phyloP scores from a whole-genome alignment of 768 basidiomycete genomes.

The Trametes coccinea region DNA sequence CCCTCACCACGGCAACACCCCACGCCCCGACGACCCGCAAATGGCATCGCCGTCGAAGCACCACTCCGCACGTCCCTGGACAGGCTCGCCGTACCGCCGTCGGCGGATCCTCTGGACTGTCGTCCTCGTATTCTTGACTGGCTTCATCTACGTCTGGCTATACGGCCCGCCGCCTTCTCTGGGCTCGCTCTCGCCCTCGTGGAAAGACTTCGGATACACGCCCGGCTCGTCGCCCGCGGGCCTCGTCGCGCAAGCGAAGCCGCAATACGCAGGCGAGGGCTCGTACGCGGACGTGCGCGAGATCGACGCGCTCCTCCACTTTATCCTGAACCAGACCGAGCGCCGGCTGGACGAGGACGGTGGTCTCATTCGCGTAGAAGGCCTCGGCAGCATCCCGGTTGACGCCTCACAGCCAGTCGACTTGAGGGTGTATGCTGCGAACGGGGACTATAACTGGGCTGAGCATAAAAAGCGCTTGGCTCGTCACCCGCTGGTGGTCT shows the following conservation, averaged over 20 bases:
- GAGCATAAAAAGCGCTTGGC: constrained; percentile 43
- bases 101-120: constrained; percentile 47
- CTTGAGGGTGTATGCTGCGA: constrained; percentile 56
- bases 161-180: constrained; percentile 45
- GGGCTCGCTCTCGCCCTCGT: constrained; percentile 29
- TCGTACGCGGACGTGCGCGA: constrained; percentile 42
- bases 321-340: constrained; percentile 54
- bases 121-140: constrained; percentile 37
- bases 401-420: constrained; percentile 51
- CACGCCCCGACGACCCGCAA: not conserved
- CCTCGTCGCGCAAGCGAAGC: constrained; percentile 33
- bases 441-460: constrained; percentile 45
- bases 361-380: constrained; percentile 22
- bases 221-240: constrained; percentile 38
- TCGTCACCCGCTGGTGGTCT: constrained; percentile 68
- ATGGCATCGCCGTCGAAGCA: not conserved
- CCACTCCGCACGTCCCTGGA: constrained; percentile 10
- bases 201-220: constrained; percentile 32
- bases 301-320: constrained; percentile 70
- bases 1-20: not conserved
- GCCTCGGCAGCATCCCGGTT: constrained; percentile 37
- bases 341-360: constrained; percentile 36
- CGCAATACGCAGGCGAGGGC: constrained; percentile 22
- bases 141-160: constrained; percentile 43
- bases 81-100: constrained; percentile 31